phyloP scores from a whole-genome alignment of 306 rosid species.

The Cucumis cinereus region DNA sequence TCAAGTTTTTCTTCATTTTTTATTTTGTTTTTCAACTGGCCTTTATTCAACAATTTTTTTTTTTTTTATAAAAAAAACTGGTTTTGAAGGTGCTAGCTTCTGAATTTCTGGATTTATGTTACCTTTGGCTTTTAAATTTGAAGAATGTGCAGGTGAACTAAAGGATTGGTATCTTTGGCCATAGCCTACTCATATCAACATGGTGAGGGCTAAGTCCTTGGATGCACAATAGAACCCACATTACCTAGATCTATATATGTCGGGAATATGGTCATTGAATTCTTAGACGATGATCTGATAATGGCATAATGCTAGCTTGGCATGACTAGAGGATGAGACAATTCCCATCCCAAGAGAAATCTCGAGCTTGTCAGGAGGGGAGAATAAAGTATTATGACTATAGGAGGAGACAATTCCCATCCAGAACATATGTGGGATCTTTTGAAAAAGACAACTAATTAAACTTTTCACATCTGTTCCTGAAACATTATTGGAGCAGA shows the following conservation, averaged over 20 bases:
- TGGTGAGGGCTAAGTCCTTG: neutral
- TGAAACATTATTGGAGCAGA: no score
- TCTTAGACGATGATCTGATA: no score
- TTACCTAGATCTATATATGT: neutral
- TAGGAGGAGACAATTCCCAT: no score
- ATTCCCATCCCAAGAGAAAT: no score
- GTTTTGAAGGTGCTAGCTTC: neutral
- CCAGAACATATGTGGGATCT: no score
- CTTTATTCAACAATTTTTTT: neutral
- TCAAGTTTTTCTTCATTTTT: neutral
- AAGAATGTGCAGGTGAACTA: neutral
- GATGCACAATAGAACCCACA: neutral
- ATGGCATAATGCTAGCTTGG: no score
- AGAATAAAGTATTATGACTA: no score
- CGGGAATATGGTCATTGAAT: neutral
- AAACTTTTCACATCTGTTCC: no score
- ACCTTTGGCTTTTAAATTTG: neutral
- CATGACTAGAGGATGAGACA: no score
- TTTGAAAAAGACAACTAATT: no score
- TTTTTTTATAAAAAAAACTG: no score
- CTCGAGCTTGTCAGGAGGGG: no score
- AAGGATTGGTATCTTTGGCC: neutral
- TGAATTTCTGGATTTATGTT: neutral
- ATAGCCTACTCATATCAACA: neutral
- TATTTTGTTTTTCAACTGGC: neutral